Conservation (phyloP, 306 rosid genomes). For the Mucuna pruriens region DNA sequence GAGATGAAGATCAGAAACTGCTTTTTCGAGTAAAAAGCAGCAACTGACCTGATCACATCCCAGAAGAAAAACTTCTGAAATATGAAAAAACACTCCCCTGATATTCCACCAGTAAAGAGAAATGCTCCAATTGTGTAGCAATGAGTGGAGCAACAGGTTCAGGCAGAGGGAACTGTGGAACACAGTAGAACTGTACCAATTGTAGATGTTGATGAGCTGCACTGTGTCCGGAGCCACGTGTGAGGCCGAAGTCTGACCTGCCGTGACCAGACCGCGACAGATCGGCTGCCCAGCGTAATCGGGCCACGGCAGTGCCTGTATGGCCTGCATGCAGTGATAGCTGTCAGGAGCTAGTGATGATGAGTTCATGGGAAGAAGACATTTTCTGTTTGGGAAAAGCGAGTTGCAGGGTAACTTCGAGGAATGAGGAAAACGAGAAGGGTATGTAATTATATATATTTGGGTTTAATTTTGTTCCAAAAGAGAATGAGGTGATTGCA, state of each 20-base stretch:
- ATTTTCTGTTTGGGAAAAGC: slow-evolving; percentile 35
- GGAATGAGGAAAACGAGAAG: slow-evolving; percentile 31
- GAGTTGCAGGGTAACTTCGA: too few species aligned
- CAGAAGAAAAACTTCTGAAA: slow-evolving; percentile 61
- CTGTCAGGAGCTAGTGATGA: slow-evolving; percentile 73
- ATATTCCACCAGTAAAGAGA: slow-evolving; percentile 73
- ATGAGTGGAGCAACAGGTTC: slow-evolving; percentile 71
- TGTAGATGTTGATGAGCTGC: slow-evolving; percentile 73
- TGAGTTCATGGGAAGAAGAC: slow-evolving; percentile 50
- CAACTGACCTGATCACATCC: slow-evolving; percentile 52
- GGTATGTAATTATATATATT: not conserved
- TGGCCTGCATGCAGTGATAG: slow-evolving; percentile 54
- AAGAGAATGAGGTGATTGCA: slow-evolving; percentile 43
- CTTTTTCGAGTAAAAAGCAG: slow-evolving; percentile 49
- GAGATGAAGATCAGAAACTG: slow-evolving; percentile 59
- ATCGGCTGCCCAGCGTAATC: slow-evolving; percentile 52
- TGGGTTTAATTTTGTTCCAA: too few species aligned
- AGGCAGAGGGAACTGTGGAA: slow-evolving; percentile 55
- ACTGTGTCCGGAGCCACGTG: slow-evolving; percentile 61
- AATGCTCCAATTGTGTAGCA: slow-evolving; percentile 54
- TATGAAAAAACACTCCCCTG: slow-evolving; percentile 56
- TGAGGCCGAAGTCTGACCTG: slow-evolving; percentile 48
- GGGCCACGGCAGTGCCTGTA: slow-evolving; percentile 47
- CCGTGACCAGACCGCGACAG: slow-evolving; percentile 55
- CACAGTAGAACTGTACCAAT: slow-evolving; percentile 58